Evolutionary conservation across 2,329 filamentous ascomycete genomes (phyloP).

Genomic region (Cercospora zeina): DNA sequence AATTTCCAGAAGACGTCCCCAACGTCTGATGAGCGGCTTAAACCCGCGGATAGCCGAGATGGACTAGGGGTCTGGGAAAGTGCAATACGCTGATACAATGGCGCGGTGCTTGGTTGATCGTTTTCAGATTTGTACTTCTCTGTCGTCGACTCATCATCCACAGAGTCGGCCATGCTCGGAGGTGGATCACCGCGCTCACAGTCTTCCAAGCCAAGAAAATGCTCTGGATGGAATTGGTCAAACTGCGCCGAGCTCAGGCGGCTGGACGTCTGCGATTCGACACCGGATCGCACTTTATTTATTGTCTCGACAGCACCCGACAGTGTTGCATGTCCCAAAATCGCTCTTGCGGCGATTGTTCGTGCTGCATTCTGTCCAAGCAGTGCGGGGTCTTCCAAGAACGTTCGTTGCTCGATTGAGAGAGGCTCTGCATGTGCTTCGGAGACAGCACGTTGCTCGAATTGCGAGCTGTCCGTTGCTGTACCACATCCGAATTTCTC

Average conservation of each 20-base stretch:
- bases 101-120: background rate
- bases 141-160: background rate
- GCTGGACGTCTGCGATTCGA: constrained; percentile 4
- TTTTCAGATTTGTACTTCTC: background rate
- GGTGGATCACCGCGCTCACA: constrained; percentile 8
- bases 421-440: background rate
- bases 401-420: background rate
- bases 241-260: constrained; percentile 14
- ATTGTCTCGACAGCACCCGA: background rate
- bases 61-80: constrained; percentile 24
- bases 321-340: background rate
- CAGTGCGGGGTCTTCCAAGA: background rate
- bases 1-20: constrained; percentile 26
- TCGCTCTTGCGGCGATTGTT: constrained; percentile 5
- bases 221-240: constrained; percentile 14
- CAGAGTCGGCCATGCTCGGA: background rate
- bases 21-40: constrained; percentile 18
- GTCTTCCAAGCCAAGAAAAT: constrained; percentile 11
- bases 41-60: constrained; percentile 11
- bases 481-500: background rate
- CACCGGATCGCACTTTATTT: background rate
- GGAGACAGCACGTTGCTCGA: background rate
- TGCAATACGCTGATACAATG: constrained; percentile 22
- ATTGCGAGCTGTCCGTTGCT: background rate
- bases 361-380: constrained; percentile 4